A percentile compares a stretch with the other conserved stretches of the same genome.
Conservation (phyloP, 768 basidiomycete genomes). For the Kwoniella botswanensis region DNA sequence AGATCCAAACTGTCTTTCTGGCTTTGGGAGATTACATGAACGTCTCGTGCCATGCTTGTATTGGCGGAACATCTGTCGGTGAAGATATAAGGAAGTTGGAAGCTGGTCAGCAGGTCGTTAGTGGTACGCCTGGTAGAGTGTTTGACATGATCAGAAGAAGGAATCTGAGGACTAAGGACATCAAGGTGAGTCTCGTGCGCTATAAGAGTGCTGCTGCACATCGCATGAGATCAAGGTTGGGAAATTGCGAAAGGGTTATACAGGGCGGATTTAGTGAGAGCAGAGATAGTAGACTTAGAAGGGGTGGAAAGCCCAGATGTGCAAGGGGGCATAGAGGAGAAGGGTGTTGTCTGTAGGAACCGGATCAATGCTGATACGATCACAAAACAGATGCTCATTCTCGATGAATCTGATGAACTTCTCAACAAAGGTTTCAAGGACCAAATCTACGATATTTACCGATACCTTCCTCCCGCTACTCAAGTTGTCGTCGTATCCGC, state of each 20-base stretch:
- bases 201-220: not conserved
- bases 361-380: not conserved
- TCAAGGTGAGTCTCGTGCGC: slow-evolving; percentile 79
- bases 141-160: slow-evolving; percentile 98
- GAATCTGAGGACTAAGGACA: slow-evolving; percentile 89
- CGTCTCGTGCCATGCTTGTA: slow-evolving; percentile 97
- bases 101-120: slow-evolving; percentile 96
- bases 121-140: slow-evolving; percentile 95
- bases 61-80: slow-evolving; percentile 94
- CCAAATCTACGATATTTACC: slow-evolving; percentile 98
- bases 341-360: not conserved
- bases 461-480: slow-evolving; percentile 93
- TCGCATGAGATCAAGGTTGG: no score
- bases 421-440: slow-evolving; percentile 99
- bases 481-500: slow-evolving; percentile 97
- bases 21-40: slow-evolving; percentile 99
- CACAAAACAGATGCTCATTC: slow-evolving; percentile 52
- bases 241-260: slow-evolving; percentile 56
- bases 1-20: slow-evolving; percentile 95
- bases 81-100: slow-evolving; percentile 97
- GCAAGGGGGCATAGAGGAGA: no score
- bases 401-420: slow-evolving; percentile 79
- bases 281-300: no score
- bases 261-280: slow-evolving; percentile 61
- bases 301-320: no score